Evolutionary conservation across 192 early-diverging fungal species (phyloP), one percentile per base, ranked within the genome.

Genomic region (Coemansia sp.): DNA sequence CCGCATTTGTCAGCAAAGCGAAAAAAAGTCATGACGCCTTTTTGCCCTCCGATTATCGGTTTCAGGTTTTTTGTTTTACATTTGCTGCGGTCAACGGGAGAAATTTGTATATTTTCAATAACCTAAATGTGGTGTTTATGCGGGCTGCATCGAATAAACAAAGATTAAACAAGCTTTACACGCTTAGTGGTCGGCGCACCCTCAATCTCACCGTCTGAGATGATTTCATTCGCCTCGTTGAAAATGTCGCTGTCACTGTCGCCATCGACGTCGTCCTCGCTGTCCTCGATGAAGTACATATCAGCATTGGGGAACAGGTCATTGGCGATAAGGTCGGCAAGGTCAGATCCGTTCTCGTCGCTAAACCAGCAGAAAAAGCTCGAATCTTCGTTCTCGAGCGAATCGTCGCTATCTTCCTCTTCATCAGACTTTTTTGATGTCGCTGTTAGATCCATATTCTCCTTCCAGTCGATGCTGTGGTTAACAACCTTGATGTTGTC

Each of bases 211-310:
- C 69, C 68, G 43, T 34, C 59, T 21, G 34, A 37, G 9, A 37
- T 37, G 34, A 37, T 37, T 37, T 52, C 63, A n/a, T 33, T 45
- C 11, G 64, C 67, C 9, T 24, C 33, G 17, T 51, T 30, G n/a
- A 57, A 59, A 21, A 25, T 64, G 38, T 51, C 41, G 57, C 15
- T 48, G n/a, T 63, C 54, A 25, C 27, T 43, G 14, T 53, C 66
- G 17, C 56, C 72, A 15, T 75, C 67, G 34, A 51, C 57, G 21
- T 65, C 66, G 58, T 89, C 83, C 25, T 91, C 89, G 41, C 85
- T 87, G 40, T 74, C 78, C 12, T 66, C 87, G 71, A 94, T 92
- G 82, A 96, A 98, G 57, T 84, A 85, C 84, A 97, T 98, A 84
- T 96, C 96, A 22, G 95, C 92, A 44, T 93, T 93, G 33, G 92